Evolutionary conservation across 352 stramenopile species (phyloP), one percentile per base, ranked within the genome.

Genomic region (Globisporangium spinosum): DNA sequence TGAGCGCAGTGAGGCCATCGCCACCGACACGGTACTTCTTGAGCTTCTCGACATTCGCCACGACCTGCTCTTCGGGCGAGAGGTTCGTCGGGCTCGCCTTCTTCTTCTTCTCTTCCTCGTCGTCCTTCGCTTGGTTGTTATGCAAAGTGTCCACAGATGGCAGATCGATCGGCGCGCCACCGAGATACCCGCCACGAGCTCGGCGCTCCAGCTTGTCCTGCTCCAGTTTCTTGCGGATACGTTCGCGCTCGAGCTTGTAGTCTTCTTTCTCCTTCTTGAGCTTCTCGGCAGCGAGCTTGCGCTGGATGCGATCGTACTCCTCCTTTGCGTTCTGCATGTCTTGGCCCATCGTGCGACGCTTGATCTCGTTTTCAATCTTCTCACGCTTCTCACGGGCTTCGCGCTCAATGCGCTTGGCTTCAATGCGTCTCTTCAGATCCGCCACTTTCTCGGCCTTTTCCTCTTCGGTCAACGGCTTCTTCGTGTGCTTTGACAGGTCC

Each of bases 141-240:
- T 10, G 40, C 15, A 74, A 32, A 56, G 76, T 77, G 4, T 79
- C 72, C 29, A 78, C 53, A 13, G 76, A 66, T 7, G 74, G 67
- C n/a, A 89, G 25, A 43, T 94, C 83, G 32, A 91, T 83, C 3
- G 86, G 76, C 15, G 84, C 70, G 7, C 85, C 85, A n/a, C 79
- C 83, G 10, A 97, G 77, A 55, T 94, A 87, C 2, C 93, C 93
- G 25, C 85, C 82, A 45, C 89, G 84, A 29, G 89, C 89, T 22
- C 90, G 87, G 47, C 91, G 85, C 64, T 97, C 91, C 6, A 89
- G 80, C 77, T 98, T 98, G 73, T 98, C 93, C 70, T 95, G 85
- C 61, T 96, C 92, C 17, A 98, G 76, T 75, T 98, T 87, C 64
- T 82, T 83, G 57, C 89, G 89, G 22, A 98, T 70, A 8, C 89